phyloP scores from a whole-genome alignment of 2,329 filamentous ascomycete genomes.

The Magnaporthales sp. region DNA sequence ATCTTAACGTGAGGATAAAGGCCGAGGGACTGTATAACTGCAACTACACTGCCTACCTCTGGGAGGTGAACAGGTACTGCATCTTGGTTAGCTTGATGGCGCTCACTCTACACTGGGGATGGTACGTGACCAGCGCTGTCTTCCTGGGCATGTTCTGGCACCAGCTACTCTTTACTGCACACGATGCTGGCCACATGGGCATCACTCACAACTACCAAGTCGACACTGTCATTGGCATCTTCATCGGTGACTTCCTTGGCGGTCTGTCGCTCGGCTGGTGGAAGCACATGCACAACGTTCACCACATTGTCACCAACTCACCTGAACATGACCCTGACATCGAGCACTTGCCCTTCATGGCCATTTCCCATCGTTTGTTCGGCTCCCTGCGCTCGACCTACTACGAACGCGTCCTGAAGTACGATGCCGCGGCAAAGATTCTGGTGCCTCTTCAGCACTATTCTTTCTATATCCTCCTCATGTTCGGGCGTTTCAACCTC shows the following conservation, averaged over 20 bases:
- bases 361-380: conserved; percentile 75
- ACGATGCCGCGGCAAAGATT: conserved; percentile 64
- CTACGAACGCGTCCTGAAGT: conserved; percentile 73
- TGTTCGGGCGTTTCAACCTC: conserved; percentile 79
- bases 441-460: conserved; percentile 69
- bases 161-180: conserved; percentile 85
- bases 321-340: conserved; percentile 96
- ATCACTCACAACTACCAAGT: conserved; percentile 85
- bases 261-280: conserved; percentile 93
- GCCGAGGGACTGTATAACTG: conserved; percentile 75
- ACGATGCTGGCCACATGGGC: conserved; percentile 95
- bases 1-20: conserved; percentile 61
- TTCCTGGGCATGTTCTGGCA: conserved; percentile 86
- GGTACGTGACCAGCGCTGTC: conserved; percentile 62
- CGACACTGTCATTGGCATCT: conserved; percentile 79
- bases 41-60: conserved; percentile 70
- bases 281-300: conserved; percentile 94
- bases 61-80: conserved; percentile 66
- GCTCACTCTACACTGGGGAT: conserved; percentile 50
- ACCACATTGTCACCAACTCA: conserved; percentile 92
- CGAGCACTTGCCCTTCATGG: conserved; percentile 82
- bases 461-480: conserved; percentile 74
- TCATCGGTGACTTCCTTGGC: conserved; percentile 83
- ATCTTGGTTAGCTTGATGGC: conserved; percentile 56
- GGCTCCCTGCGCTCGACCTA: conserved; percentile 67